Conservation (phyloP, 169 alveolate genomes). For the Cryptosporidium ubiquitum region DNA sequence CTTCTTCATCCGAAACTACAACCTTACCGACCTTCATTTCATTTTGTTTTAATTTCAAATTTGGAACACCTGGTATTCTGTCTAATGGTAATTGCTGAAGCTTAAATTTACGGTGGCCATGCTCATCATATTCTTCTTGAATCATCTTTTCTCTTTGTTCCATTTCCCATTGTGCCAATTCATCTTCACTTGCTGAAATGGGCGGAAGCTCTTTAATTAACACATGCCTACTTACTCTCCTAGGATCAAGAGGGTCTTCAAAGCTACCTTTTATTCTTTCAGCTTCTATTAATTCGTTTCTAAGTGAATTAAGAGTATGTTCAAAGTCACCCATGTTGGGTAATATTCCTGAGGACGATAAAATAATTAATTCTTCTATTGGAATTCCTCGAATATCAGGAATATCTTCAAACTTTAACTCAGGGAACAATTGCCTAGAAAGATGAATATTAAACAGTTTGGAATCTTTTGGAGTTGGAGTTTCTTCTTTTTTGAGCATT, state of each 20-base stretch:
- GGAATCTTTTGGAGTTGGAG: background rate
- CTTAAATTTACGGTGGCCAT: constrained; percentile 29
- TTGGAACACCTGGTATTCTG: background rate
- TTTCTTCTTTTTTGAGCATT: constrained; percentile 5
- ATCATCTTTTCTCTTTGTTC: constrained; percentile 38
- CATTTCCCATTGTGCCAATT: constrained; percentile 56
- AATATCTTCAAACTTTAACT: constrained; percentile 49
- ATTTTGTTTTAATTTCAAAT: background rate
- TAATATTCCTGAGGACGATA: constrained; percentile 42
- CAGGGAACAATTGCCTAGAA: constrained; percentile 52
- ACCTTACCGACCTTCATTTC: constrained; percentile 10
- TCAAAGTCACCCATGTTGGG: constrained; percentile 60
- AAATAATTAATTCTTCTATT: constrained; percentile 13
- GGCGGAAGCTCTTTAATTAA: constrained; percentile 37
- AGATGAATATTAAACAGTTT: constrained; percentile 4
- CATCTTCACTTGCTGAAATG: constrained; percentile 57
- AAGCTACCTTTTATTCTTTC: constrained; percentile 11
- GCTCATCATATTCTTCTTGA: constrained; percentile 56
- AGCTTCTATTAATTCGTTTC: constrained; percentile 44
- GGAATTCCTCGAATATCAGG: constrained; percentile 70
- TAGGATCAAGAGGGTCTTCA: constrained; percentile 61
- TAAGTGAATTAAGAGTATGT: background rate
- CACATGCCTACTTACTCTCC: constrained; percentile 9
- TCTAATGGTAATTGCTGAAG: constrained; percentile 20
- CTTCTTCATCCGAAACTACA: constrained; percentile 53